Conservation (phyloP, 164 flowering plant genomes). For the Vitis cinerea region DNA sequence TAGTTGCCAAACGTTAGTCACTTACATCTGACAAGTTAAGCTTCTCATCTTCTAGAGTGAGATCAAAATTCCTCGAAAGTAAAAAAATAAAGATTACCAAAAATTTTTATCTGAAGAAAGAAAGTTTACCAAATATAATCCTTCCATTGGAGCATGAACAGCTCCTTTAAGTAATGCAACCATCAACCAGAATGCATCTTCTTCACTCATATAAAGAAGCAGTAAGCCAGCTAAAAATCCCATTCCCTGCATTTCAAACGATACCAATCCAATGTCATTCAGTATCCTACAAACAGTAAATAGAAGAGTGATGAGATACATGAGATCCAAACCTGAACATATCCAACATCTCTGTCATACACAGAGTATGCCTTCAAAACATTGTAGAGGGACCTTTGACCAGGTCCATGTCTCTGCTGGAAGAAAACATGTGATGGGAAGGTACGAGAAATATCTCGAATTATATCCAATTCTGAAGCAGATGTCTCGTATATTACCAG, state of each 20-base stretch:
- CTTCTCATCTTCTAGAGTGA: neutral
- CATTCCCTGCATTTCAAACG: conserved; percentile 79
- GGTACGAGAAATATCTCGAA: conserved; percentile 97
- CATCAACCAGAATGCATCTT: conserved; percentile 97
- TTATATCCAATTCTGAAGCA: conserved; percentile 91
- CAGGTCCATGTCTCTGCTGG: conserved; percentile 99
- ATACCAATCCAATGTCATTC: neutral
- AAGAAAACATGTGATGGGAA: conserved; percentile 98
- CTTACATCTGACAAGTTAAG: neutral
- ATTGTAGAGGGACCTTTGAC: conserved; percentile 98
- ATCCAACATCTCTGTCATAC: conserved; percentile 95
- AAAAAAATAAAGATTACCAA: no score
- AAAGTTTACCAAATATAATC: conserved; percentile 75
- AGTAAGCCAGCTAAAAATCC: conserved; percentile 92
- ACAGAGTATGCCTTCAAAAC: conserved; percentile 98
- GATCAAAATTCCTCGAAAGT: neutral
- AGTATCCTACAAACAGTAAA: neutral
- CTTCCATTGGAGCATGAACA: conserved; percentile 99
- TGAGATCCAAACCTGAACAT: conserved; percentile 78
- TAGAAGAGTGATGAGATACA: neutral
- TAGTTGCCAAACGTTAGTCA: neutral
- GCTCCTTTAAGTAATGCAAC: conserved; percentile 97
- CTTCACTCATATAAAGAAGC: conserved; percentile 99
- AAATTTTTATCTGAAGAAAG: no score
- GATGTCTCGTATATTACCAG: conserved; percentile 94